phyloP scores from a whole-genome alignment of 2,329 filamentous ascomycete species.

The Monosporascus sp. region DNA sequence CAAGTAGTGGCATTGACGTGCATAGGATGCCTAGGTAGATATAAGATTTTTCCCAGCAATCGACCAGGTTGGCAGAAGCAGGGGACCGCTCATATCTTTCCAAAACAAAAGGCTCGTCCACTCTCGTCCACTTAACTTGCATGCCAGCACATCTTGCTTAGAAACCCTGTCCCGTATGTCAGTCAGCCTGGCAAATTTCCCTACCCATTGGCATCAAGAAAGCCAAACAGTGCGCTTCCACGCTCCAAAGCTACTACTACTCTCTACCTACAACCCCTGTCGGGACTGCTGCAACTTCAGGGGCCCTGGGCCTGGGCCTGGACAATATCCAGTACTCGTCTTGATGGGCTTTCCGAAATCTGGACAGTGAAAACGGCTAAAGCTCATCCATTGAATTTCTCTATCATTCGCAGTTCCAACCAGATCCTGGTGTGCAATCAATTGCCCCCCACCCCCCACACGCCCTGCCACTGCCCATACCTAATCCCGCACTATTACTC shows the following conservation, averaged over 20 bases:
- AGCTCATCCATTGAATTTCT: too few relatives aligned
- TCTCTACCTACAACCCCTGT: background rate
- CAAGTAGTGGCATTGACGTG: background rate
- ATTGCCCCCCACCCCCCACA: background rate
- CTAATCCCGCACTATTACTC: background rate
- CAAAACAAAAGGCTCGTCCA: background rate
- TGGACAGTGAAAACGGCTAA: too few relatives aligned
- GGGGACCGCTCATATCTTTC: background rate
- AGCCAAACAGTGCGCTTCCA: background rate
- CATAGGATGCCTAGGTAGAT: background rate
- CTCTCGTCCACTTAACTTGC: background rate
- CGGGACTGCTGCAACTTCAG: too few relatives aligned
- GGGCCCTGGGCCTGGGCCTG: too few relatives aligned
- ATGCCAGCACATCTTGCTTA: constrained; percentile 1
- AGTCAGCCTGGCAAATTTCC: background rate
- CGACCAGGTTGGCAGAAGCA: background rate
- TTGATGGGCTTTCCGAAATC: too few relatives aligned
- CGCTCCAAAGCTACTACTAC: background rate
- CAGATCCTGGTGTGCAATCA: background rate
- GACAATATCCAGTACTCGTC: too few relatives aligned
- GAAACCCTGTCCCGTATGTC: background rate
- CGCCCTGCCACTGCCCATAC: background rate
- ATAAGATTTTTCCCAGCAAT: background rate
- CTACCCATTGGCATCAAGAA: background rate
- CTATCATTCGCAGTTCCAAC: too few relatives aligned